Evolutionary conservation across 192 early-diverging fungal species (phyloP).

Genomic region (Borealophlyctis nickersoniae): DNA sequence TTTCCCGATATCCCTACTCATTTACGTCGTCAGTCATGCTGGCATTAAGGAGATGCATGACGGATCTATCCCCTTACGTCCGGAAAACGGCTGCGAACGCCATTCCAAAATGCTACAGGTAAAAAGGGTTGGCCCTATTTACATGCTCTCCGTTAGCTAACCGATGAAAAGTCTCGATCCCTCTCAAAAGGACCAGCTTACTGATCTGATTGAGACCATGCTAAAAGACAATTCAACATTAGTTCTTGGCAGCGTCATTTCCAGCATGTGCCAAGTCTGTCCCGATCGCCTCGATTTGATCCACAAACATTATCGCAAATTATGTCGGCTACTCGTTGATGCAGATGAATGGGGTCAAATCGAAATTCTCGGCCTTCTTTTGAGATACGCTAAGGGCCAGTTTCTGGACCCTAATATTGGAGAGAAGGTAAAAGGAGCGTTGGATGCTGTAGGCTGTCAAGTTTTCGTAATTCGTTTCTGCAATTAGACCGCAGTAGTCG

Average conservation of each 20-base stretch:
- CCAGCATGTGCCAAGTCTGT: constrained; percentile 83
- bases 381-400: constrained; percentile 68
- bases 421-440: background rate
- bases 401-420: constrained; percentile 57
- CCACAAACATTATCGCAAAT: constrained; percentile 83
- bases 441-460: no score
- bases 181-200: constrained; percentile 66
- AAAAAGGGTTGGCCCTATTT: background rate
- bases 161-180: constrained; percentile 67
- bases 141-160: background rate
- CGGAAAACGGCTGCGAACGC: constrained; percentile 89
- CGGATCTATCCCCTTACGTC: constrained; percentile 89
- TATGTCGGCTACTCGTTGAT: constrained; percentile 80
- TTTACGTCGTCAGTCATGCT: constrained; percentile 57
- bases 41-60: constrained; percentile 81
- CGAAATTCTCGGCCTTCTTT: constrained; percentile 72
- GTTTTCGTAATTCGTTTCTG: no score
- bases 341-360: constrained; percentile 97
- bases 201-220: constrained; percentile 71
- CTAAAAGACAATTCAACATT: constrained; percentile 81
- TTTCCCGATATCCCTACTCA: no score
- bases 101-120: constrained; percentile 83
- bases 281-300: constrained; percentile 81
- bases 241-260: constrained; percentile 82
- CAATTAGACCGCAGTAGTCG: no score